Conservation (phyloP, 1,284 basidiomycete species). For the Neonothopanus nambi region DNA sequence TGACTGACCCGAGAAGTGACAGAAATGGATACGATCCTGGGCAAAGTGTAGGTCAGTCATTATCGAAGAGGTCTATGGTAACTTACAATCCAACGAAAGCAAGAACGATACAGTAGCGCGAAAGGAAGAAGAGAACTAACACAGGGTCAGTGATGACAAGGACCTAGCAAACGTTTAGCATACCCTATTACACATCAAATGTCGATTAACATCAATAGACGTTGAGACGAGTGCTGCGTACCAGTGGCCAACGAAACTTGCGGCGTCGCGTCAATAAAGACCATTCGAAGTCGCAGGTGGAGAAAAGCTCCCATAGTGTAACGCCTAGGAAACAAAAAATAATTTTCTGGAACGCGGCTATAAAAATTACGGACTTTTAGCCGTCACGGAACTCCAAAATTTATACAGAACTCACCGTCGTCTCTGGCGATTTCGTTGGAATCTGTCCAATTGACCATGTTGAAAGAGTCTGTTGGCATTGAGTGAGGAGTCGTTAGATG, state of each 20-base stretch:
- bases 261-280: slow-evolving; percentile 56
- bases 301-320: slow-evolving; percentile 66
- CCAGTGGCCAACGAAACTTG: slow-evolving; percentile 64
- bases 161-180: slow-evolving; percentile 21
- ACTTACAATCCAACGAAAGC: slow-evolving; percentile 62
- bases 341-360: slow-evolving; percentile 57
- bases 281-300: slow-evolving; percentile 65
- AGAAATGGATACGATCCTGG: slow-evolving; percentile 58
- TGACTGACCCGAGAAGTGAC: slow-evolving; percentile 44
- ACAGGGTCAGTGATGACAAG: slow-evolving; percentile 16
- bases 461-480: background rate
- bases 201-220: background rate
- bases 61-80: background rate
- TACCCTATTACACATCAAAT: slow-evolving; percentile 10
- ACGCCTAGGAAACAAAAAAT: slow-evolving; percentile 63
- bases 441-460: slow-evolving; percentile 58
- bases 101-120: slow-evolving; percentile 66
- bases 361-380: slow-evolving; percentile 1
- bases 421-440: slow-evolving; percentile 48
- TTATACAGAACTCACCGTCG: slow-evolving; percentile 36
- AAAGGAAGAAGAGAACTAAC: slow-evolving; percentile 66
- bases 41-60: background rate
- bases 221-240: slow-evolving; percentile 30
- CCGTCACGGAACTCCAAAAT: slow-evolving; percentile 1
- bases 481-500: background rate